Percentiles rank a stretch among this genome's conserved stretches.
Evolutionary conservation across 495 filamentous ascomycete genomes (phyloP).

Genomic region (Lasiosphaeria miniovina): DNA sequence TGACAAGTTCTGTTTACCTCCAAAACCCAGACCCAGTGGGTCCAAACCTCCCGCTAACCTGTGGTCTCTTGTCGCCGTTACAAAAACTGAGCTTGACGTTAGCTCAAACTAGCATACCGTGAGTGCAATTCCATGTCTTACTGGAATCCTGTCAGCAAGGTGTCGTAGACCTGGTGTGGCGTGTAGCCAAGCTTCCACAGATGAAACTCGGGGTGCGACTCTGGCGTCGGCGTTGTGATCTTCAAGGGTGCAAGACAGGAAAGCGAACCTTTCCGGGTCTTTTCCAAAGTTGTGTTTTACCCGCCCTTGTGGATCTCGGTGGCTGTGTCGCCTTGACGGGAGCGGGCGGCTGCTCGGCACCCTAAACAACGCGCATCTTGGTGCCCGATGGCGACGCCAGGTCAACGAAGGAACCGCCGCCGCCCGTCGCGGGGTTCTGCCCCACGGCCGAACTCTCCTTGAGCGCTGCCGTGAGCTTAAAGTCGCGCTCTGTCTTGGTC

Average conservation of each 20-base stretch:
- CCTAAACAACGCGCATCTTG: conserved; percentile 3
- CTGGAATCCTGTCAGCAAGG: conserved; percentile 47
- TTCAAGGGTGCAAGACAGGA: conserved; percentile 35
- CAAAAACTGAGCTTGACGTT: conserved; percentile 21
- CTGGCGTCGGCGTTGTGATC: conserved; percentile 40
- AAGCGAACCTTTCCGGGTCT: conserved; percentile 19
- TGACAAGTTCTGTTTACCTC: conserved; percentile 10
- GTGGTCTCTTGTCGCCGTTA: conserved; percentile 27
- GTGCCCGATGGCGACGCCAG: not conserved
- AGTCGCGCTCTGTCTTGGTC: conserved; percentile 24
- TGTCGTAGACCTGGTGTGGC: conserved; percentile 47
- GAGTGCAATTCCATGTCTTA: conserved; percentile 14
- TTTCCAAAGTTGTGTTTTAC: conserved; percentile 2
- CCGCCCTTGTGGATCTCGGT: conserved; percentile 6
- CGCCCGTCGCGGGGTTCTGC: not conserved
- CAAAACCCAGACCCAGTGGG: conserved; percentile 41
- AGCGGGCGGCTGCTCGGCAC: not conserved
- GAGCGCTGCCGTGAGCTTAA: not conserved
- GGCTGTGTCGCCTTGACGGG: not conserved
- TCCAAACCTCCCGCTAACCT: conserved; percentile 50
- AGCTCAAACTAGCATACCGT: not conserved
- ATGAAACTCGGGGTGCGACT: conserved; percentile 49
- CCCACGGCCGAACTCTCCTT: not conserved
- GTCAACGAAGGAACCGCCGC: not conserved
- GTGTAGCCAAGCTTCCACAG: conserved; percentile 49